A percentile compares a stretch with the other conserved stretches of the same genome.
Conservation (phyloP, 2,329 filamentous ascomycete genomes). For the Monilinia polystroma region DNA sequence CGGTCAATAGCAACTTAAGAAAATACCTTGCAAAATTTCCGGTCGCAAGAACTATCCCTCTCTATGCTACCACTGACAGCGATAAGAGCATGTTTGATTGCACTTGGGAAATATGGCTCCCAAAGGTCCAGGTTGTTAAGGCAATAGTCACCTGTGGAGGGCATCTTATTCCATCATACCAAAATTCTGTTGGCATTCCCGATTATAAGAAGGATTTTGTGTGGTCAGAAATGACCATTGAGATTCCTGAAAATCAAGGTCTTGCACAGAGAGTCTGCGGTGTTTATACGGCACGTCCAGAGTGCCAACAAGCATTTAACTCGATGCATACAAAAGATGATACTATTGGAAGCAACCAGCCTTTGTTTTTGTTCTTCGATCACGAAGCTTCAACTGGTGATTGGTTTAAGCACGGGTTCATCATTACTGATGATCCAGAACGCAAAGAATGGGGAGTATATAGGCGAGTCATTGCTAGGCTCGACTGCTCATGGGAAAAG, state of each 20-base stretch:
- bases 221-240: background rate
- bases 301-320: slow-evolving; percentile 57
- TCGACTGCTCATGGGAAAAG: background rate
- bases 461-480: background rate
- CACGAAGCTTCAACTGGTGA: slow-evolving; percentile 48
- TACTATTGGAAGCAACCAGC: background rate
- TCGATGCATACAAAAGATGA: slow-evolving; percentile 48
- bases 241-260: slow-evolving; percentile 36
- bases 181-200: slow-evolving; percentile 4
- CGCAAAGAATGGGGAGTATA: background rate
- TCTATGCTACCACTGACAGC: background rate
- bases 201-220: background rate
- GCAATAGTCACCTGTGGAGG: slow-evolving; percentile 43
- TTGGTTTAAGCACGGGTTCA: slow-evolving; percentile 51
- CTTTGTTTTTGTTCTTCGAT: slow-evolving; percentile 59
- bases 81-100: slow-evolving; percentile 42
- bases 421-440: slow-evolving; percentile 49
- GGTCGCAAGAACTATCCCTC: slow-evolving; percentile 48
- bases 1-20: slow-evolving; percentile 43
- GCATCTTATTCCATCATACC: slow-evolving; percentile 29
- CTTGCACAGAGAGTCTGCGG: slow-evolving; percentile 41
- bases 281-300: slow-evolving; percentile 49
- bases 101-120: slow-evolving; percentile 47
- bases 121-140: slow-evolving; percentile 41
- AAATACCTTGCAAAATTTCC: slow-evolving; percentile 44